phyloP scores from a whole-genome alignment of 768 basidiomycete species.

The Leccinum olivaceopallidum region DNA sequence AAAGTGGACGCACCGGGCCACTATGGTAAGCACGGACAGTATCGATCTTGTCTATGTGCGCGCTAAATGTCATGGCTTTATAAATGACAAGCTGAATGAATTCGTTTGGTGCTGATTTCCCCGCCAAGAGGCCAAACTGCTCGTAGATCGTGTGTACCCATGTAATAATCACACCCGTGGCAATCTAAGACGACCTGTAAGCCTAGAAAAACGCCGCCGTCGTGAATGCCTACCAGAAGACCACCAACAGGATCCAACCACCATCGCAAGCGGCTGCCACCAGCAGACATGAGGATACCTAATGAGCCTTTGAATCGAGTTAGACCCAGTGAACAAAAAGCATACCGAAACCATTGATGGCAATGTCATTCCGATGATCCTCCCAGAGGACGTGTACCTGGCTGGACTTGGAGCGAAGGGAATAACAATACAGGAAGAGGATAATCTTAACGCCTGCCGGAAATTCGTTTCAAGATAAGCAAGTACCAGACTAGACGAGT shows the following conservation, averaged over 20 bases:
- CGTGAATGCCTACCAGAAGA: slow-evolving; percentile 54
- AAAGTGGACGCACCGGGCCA: slow-evolving; percentile 55
- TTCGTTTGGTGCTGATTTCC: slow-evolving; percentile 88
- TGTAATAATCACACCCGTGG: slow-evolving; percentile 71
- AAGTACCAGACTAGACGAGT: background rate
- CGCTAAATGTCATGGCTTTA: slow-evolving; percentile 85
- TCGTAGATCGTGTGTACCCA: slow-evolving; percentile 77
- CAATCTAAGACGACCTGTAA: slow-evolving; percentile 51
- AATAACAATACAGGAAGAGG: slow-evolving; percentile 85
- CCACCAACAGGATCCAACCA: slow-evolving; percentile 84
- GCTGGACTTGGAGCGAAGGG: slow-evolving; percentile 77
- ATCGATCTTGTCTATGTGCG: slow-evolving; percentile 84
- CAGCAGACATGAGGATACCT: slow-evolving; percentile 84
- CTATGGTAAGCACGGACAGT: slow-evolving; percentile 94
- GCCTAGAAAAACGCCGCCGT: background rate
- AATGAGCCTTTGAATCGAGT: slow-evolving; percentile 5
- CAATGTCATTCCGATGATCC: slow-evolving; percentile 94
- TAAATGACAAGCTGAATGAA: slow-evolving; percentile 91
- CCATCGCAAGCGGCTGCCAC: slow-evolving; percentile 79
- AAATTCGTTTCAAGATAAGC: slow-evolving; percentile 1
- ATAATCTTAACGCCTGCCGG: slow-evolving; percentile 73
- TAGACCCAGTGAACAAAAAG: background rate
- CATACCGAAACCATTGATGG: slow-evolving; percentile 75
- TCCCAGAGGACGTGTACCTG: slow-evolving; percentile 97
- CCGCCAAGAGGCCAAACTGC: slow-evolving; percentile 87